Base-by-base conservation (phyloP, 305 asterid genomes). In the Fraxinus floribunda region DNA sequence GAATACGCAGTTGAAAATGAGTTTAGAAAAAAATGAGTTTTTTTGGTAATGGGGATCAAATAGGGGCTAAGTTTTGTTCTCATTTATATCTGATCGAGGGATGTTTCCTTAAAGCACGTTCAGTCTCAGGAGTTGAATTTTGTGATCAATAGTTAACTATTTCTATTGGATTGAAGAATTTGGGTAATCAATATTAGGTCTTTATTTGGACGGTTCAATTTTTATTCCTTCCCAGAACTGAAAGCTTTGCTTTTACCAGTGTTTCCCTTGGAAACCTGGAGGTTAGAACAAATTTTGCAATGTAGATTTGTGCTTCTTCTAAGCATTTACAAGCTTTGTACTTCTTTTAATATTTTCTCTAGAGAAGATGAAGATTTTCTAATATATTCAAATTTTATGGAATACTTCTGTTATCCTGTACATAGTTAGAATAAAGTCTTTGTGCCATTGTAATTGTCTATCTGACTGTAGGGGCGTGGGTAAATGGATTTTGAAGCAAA, bases 401-500 rank as follows among this genome's bases (percentile, higher is more conserved):
- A 49, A 36, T 30, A 5, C 8, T 62, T 57, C 39, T 20, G 76
- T 44, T 74, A 66, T 30, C 39, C 35, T 30, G 30, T 68, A 30
- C 39, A 44, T 71, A 41, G 46, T 44, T 71, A 55, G 30, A 52
- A 79, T 49, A 41, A 52, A 64, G 18, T 35, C 22, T 41, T 78
- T 29, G 62, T 18, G 44, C 13, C n/a, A 83, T 71, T 62, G 80
- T n/a, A 80, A 62, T 62, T 66, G 73, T 44, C 49, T 62, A 72
- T 86, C 78, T 80, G 34, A 35, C 73, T 86, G 32, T 75, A 95
- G 99, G 89, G 98, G 98, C 32, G 91, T 95, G 11, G 99, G 99
- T 52, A 93, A 95, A 90, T 95, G 98, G 98, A 91, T 92, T 78
- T 84, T 94, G 93, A 94, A 90, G 93, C 92, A 88, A 86, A 87